Conservation (phyloP, 1,284 basidiomycete genomes). For the Ustilago loliicola region DNA sequence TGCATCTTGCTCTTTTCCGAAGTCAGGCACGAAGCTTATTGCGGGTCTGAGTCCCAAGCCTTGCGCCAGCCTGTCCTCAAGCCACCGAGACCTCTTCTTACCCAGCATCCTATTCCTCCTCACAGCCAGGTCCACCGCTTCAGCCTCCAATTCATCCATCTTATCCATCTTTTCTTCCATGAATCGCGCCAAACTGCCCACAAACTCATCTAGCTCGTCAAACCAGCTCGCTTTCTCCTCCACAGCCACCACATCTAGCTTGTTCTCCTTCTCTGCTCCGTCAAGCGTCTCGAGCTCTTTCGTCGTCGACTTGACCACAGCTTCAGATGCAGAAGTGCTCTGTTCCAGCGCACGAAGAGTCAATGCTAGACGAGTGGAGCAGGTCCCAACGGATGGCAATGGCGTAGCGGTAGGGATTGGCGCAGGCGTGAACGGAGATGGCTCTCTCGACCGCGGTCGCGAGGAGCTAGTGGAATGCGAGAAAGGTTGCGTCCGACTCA, state of each 20-base stretch:
- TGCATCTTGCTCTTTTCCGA: slow-evolving; percentile 1
- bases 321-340: slow-evolving; percentile 34
- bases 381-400: slow-evolving; percentile 56
- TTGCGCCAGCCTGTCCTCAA: slow-evolving; percentile 43
- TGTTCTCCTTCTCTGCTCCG: slow-evolving; percentile 52
- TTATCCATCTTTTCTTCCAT: slow-evolving; percentile 57
- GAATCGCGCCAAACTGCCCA: slow-evolving; percentile 57
- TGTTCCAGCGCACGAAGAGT: slow-evolving; percentile 44
- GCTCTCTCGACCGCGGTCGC: slow-evolving; percentile 28
- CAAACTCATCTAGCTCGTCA: slow-evolving; percentile 61
- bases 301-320: slow-evolving; percentile 27
- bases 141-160: slow-evolving; percentile 59
- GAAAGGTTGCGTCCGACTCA: slow-evolving; percentile 45
- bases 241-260: slow-evolving; percentile 43
- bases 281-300: slow-evolving; percentile 42
- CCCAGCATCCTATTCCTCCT: slow-evolving; percentile 37
- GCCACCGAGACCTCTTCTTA: slow-evolving; percentile 29
- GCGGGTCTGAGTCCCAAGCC: slow-evolving; percentile 40
- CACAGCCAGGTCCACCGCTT: slow-evolving; percentile 35
- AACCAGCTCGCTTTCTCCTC: slow-evolving; percentile 64
- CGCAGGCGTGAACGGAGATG: slow-evolving; percentile 53
- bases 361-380: slow-evolving; percentile 48
- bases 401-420: slow-evolving; percentile 50
- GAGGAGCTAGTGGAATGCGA: not conserved
- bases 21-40: slow-evolving; percentile 32